Evolutionary conservation across 148 eudicot genomes (phyloP).

Genomic region (Rhododendron ferrugineum): DNA sequence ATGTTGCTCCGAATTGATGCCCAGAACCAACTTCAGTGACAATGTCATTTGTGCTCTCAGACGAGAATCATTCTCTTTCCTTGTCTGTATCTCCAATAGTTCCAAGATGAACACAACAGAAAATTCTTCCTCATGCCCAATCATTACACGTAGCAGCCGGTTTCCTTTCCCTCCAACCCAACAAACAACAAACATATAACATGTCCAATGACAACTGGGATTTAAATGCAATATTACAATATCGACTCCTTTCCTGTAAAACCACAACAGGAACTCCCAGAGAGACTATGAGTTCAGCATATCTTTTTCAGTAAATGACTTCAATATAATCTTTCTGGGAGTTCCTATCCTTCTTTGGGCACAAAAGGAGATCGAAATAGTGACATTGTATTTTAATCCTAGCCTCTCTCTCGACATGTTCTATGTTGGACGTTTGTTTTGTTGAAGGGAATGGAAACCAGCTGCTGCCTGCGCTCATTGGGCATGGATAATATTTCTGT

Average conservation of each 20-base stretch:
- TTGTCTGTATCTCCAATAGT: neutral
- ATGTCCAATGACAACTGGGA: neutral
- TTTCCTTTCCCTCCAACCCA: neutral
- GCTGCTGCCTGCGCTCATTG: neutral
- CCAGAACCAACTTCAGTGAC: neutral
- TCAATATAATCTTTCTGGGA: neutral
- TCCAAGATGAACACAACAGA: neutral
- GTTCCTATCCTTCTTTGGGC: neutral
- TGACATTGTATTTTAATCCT: neutral
- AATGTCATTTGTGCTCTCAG: neutral
- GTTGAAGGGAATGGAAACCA: neutral
- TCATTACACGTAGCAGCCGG: neutral
- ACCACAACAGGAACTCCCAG: neutral
- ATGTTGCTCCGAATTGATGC: neutral
- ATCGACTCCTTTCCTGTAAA: neutral
- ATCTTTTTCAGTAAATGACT: neutral
- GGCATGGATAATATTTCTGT: neutral
- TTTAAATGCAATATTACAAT: neutral
- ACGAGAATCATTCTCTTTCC: neutral
- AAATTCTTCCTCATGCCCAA: neutral
- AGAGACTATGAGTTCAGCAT: neutral
- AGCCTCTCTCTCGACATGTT: neutral
- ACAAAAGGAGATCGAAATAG: neutral
- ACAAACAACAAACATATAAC: neutral
- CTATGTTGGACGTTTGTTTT: neutral